Conservation (phyloP, 352 stramenopile species). For the Phytophthora multivora region DNA sequence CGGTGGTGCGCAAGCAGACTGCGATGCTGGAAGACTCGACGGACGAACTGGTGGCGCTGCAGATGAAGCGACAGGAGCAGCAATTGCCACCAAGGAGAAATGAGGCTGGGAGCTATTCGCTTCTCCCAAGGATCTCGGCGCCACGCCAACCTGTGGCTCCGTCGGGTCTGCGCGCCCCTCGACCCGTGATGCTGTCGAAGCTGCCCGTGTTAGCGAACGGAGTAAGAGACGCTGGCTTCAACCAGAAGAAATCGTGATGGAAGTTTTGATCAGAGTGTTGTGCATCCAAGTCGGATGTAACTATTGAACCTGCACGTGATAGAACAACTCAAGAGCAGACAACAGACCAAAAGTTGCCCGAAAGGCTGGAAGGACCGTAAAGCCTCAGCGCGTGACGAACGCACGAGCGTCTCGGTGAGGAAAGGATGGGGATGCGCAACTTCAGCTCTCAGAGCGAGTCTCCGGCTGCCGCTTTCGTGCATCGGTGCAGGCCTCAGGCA, state of each 20-base stretch:
- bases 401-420: slow-evolving; percentile 6
- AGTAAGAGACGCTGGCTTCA: slow-evolving; percentile 1
- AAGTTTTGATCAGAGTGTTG: too few relatives aligned
- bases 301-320: too few relatives aligned
- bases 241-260: slow-evolving; percentile 11
- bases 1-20: slow-evolving; percentile 46
- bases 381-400: too few relatives aligned
- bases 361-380: too few relatives aligned
- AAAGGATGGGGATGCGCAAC: slow-evolving; percentile 1
- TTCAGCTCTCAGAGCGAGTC: slow-evolving; percentile 10
- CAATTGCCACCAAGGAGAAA: slow-evolving; percentile 6
- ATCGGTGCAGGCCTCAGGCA: neutral
- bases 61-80: slow-evolving; percentile 13
- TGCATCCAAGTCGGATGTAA: too few relatives aligned
- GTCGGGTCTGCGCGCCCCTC: slow-evolving; percentile 24
- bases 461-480: neutral
- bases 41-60: slow-evolving; percentile 27
- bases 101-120: neutral
- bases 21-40: slow-evolving; percentile 42
- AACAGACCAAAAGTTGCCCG: too few relatives aligned
- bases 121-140: slow-evolving; percentile 22
- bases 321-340: too few relatives aligned
- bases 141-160: slow-evolving; percentile 24
- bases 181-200: slow-evolving; percentile 29
- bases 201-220: slow-evolving; percentile 11